Percentiles rank a stretch among this genome's conserved stretches.
phyloP scores from a whole-genome alignment of 108 stramenopile genomes.

The Nitzschia inconspicua region DNA sequence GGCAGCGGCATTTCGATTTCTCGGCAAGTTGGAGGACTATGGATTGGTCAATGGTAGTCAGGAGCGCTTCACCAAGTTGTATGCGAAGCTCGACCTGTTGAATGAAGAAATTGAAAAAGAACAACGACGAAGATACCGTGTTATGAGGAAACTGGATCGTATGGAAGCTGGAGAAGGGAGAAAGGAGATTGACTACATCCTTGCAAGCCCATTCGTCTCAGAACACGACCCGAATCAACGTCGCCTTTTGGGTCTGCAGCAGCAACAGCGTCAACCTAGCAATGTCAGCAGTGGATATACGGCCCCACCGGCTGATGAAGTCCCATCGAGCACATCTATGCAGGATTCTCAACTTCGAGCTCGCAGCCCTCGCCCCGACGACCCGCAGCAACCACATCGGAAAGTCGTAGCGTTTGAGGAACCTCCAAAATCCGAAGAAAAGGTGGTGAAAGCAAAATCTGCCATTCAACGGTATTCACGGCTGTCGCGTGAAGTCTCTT shows the following conservation, averaged over 20 bases:
- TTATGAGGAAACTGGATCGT: conserved; percentile 81
- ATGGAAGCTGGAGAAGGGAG: conserved; percentile 78
- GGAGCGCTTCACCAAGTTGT: conserved; percentile 68
- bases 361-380: conserved; percentile 4
- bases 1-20: conserved; percentile 39
- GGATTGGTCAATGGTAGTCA: conserved; percentile 67
- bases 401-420: conserved; percentile 10
- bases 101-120: conserved; percentile 74
- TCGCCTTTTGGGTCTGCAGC: conserved; percentile 25
- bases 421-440: conserved; percentile 1
- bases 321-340: background rate
- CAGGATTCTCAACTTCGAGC: conserved; percentile 1
- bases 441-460: conserved; percentile 54
- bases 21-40: conserved; percentile 61
- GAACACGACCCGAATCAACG: conserved; percentile 40
- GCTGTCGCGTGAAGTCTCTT: conserved; percentile 50
- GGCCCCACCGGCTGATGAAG: background rate
- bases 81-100: conserved; percentile 63
- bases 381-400: background rate
- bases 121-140: conserved; percentile 59
- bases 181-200: conserved; percentile 82
- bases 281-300: too few species aligned
- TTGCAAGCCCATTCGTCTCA: conserved; percentile 64
- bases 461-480: conserved; percentile 69
- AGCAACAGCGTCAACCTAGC: too few species aligned